Evolutionary conservation across 306 rosid genomes (phyloP).

Genomic region (Spatholobus suberectus): DNA sequence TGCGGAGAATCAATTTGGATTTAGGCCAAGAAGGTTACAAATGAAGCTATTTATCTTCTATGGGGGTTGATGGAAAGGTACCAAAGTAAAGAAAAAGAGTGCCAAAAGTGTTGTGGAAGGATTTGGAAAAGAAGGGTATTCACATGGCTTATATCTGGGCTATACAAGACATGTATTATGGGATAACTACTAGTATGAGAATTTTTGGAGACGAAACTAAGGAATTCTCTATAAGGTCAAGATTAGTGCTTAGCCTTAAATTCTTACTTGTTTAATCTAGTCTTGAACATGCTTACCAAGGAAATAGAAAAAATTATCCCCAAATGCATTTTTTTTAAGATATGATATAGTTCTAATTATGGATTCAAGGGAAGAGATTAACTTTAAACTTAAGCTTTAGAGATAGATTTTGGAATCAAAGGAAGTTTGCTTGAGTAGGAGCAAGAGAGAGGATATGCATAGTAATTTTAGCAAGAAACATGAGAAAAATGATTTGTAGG

Average conservation of each 20-base stretch:
- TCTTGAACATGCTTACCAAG: neutral
- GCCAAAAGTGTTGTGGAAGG: neutral
- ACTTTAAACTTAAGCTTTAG: too few species aligned
- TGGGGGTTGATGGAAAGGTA: neutral
- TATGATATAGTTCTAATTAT: too few species aligned
- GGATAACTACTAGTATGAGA: neutral
- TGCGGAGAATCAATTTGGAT: neutral
- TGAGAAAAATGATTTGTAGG: too few species aligned
- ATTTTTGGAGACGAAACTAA: too few species aligned
- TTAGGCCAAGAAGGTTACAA: neutral
- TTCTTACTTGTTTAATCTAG: neutral
- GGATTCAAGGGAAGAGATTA: too few species aligned
- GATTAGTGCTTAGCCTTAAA: neutral
- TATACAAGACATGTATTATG: neutral
- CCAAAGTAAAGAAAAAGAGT: neutral
- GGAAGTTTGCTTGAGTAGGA: too few species aligned
- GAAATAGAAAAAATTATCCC: too few species aligned
- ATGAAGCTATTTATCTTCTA: neutral
- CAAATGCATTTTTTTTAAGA: too few species aligned
- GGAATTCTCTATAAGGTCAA: neutral
- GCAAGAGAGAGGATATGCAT: too few species aligned
- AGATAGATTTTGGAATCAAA: too few species aligned
- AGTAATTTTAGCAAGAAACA: too few species aligned
- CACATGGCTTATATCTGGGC: neutral
- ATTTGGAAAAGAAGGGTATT: neutral